Percentiles rank a stretch among this genome's conserved stretches.
These are phyloP conservation scores for Fusarium circinatum DNA, from an alignment of 2,329 filamentous ascomycete genomes.

Conservation along the genomic window DNA sequence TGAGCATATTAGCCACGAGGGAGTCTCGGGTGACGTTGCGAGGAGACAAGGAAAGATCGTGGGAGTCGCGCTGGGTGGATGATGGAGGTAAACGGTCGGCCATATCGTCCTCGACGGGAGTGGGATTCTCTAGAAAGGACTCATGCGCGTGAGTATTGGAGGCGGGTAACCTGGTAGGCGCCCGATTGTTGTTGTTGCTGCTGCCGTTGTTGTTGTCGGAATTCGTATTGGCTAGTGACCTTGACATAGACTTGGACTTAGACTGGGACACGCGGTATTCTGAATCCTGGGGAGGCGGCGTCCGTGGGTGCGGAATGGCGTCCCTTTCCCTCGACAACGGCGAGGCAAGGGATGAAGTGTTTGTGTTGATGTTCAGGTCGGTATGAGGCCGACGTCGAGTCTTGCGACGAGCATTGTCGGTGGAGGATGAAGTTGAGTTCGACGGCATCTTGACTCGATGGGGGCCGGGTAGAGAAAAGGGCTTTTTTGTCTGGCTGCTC, in stretches of 20 bases:
- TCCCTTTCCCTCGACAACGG: conserved; percentile 29
- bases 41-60: conserved; percentile 85
- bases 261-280: conserved; percentile 30
- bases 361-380: conserved; percentile 42
- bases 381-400: conserved; percentile 39
- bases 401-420: conserved; percentile 42
- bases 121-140: conserved; percentile 46
- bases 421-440: conserved; percentile 28
- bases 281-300: conserved; percentile 32
- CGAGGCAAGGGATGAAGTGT: conserved; percentile 40
- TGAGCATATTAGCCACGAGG: conserved; percentile 93
- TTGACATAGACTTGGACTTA: conserved; percentile 28
- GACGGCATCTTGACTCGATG: conserved; percentile 33
- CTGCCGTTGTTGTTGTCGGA: conserved; percentile 34
- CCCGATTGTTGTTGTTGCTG: conserved; percentile 39
- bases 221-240: conserved; percentile 33
- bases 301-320: conserved; percentile 36
- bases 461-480: conserved; percentile 29
- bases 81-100: conserved; percentile 39
- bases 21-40: conserved; percentile 85
- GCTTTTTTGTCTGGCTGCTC: conserved; percentile 33
- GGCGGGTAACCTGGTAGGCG: conserved; percentile 38
- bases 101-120: conserved; percentile 46
- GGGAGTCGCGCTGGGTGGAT: conserved; percentile 69
- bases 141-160: conserved; percentile 42